phyloP scores from a whole-genome alignment of 768 basidiomycete genomes.

The Tricholoma furcatifolium region DNA sequence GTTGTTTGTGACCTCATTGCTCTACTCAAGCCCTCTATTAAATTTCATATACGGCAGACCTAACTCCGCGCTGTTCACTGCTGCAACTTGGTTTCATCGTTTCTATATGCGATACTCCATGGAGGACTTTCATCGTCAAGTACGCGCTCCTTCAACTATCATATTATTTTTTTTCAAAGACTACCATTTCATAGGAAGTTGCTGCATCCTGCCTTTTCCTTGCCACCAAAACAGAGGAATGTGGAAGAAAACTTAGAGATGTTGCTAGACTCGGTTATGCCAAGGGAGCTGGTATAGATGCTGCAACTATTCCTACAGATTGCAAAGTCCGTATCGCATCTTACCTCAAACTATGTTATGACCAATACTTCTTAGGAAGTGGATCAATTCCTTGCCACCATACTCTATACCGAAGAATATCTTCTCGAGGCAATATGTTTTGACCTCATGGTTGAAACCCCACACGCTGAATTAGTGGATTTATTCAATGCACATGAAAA shows the following conservation, averaged over 20 bases:
- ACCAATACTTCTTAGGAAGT: constrained; percentile 55
- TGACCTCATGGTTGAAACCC: constrained; percentile 77
- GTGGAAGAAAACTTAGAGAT: constrained; percentile 82
- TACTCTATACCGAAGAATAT: constrained; percentile 74
- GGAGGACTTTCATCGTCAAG: constrained; percentile 81
- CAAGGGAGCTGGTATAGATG: constrained; percentile 59
- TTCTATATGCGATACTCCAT: constrained; percentile 88
- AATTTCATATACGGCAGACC: constrained; percentile 44
- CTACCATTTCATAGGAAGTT: constrained; percentile 54
- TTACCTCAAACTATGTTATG: not conserved
- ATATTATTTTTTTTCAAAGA: constrained; percentile 8
- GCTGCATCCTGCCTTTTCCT: constrained; percentile 86
- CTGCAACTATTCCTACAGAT: constrained; percentile 56
- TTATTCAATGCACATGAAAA: constrained; percentile 59
- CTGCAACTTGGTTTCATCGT: constrained; percentile 88
- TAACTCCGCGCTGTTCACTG: constrained; percentile 80
- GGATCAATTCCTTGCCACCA: constrained; percentile 65
- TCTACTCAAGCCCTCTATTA: constrained; percentile 13
- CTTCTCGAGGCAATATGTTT: constrained; percentile 84
- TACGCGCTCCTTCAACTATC: constrained; percentile 28
- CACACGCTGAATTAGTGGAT: constrained; percentile 74
- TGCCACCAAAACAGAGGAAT: constrained; percentile 91
- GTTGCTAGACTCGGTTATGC: constrained; percentile 74
- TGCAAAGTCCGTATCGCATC: constrained; percentile 50
- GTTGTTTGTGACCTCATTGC: constrained; percentile 51